phyloP scores from a whole-genome alignment of 352 stramenopile species.

The Globisporangium iwayamae region DNA sequence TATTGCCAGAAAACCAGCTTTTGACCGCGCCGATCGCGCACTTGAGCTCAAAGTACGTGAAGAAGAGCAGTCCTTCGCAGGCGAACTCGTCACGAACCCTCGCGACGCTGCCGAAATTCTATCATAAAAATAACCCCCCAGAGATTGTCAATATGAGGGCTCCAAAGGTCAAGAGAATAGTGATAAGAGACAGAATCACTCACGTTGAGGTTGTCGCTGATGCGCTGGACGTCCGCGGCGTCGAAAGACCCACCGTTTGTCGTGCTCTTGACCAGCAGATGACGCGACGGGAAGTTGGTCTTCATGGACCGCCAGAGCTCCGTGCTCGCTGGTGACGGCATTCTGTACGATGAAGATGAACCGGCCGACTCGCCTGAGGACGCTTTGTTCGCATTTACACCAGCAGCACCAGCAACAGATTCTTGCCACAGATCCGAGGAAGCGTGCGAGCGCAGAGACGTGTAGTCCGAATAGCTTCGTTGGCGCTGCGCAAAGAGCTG shows the following conservation, averaged over 20 bases:
- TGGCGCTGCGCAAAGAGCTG: conserved; percentile 25
- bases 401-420: not conserved
- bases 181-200: conserved; percentile 10
- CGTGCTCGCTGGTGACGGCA: conserved; percentile 2
- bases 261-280: conserved; percentile 58
- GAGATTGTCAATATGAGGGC: not conserved
- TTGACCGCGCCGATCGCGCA: conserved; percentile 59
- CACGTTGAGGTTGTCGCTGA: conserved; percentile 57
- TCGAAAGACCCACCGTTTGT: conserved; percentile 28
- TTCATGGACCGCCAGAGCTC: conserved; percentile 59
- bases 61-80: conserved; percentile 57
- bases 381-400: not conserved
- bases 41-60: conserved; percentile 71
- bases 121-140: not conserved
- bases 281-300: conserved; percentile 56
- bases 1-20: conserved; percentile 28
- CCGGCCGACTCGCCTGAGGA: not conserved
- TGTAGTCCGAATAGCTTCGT: conserved; percentile 72
- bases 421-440: conserved; percentile 14
- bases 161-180: not conserved
- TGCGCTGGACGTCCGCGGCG: conserved; percentile 30
- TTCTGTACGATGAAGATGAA: not conserved
- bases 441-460: conserved; percentile 26
- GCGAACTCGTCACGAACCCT: conserved; percentile 46
- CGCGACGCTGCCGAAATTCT: conserved; percentile 67